These are phyloP conservation scores for Solanum chiquidenum DNA, from an alignment of 257 asterid genomes.

Conservation along the genomic window DNA sequence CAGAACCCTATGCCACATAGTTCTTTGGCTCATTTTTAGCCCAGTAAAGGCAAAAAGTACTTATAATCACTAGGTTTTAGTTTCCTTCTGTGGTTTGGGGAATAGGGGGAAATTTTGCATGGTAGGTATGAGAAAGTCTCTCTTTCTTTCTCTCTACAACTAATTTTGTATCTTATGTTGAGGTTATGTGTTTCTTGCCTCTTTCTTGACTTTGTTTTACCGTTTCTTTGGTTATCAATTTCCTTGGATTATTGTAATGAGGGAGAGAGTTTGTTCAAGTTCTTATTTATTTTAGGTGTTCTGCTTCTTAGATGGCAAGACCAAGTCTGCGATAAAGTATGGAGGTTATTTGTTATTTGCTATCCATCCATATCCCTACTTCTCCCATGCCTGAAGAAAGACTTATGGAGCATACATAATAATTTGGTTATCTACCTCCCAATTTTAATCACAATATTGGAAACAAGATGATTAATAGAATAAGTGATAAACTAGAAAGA, in stretches of 20 bases:
- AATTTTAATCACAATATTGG: background rate
- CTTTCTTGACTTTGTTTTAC: background rate
- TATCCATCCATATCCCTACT: background rate
- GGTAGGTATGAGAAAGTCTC: background rate
- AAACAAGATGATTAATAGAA: background rate
- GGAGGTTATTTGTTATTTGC: background rate
- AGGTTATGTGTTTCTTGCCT: background rate
- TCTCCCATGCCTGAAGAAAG: background rate
- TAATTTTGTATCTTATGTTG: background rate
- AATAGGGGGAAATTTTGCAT: background rate
- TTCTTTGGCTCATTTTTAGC: background rate
- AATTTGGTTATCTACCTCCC: background rate
- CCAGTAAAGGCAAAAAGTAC: background rate
- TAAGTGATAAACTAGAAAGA: background rate
- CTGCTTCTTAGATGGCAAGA: background rate
- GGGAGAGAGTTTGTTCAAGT: background rate
- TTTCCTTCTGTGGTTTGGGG: background rate
- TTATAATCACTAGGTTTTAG: background rate
- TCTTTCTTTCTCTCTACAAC: background rate
- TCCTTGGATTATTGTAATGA: background rate
- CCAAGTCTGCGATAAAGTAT: background rate
- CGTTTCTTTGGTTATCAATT: background rate
- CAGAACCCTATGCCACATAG: background rate
- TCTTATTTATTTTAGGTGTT: background rate
- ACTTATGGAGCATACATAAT: background rate